Base-by-base conservation (phyloP, 208 protist genomes). In the Crithidia fasciculata region DNA sequence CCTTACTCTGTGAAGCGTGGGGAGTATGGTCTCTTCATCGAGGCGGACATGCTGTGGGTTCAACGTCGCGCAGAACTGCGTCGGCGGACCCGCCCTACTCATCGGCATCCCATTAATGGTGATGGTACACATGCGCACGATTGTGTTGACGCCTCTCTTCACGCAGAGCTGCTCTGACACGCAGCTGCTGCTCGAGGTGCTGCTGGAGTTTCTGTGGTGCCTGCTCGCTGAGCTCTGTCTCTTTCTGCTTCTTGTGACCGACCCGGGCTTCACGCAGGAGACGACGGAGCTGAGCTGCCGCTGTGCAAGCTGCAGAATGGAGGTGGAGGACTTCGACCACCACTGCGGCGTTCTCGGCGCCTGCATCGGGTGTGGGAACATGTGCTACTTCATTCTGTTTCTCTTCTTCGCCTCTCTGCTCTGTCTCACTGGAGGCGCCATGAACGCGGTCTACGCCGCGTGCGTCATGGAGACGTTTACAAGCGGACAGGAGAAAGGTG, bases 251-350 rank as follows among this genome's bases (percentile, higher is more conserved):
- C 56, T 88, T 12, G 58, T 83, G 3, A 52, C 72, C 36, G 85
- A 94, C 56, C 86, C 89, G 5, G 89, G 89, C 15, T 83, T 90
- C 53, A 71, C 80, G 13, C 60, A 44, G 0, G 66, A 68, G 9
- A 58, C 72, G 44, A 75, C 76, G 5, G 58, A 50, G 10, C 58
- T 82, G 0, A 68, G 69, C 45, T 82, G 88, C 65, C 64, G 40
- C 2, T 95, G 89, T 54, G 78, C 76, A 41, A 44, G 82, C 0
- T 95, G 89, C 60, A 52, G 64, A 9, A 13, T 83, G n/a, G 75
- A 74, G 13, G 85, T 97, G 36, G 62, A 83, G 10, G 84, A 87
- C 49, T 97, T 88, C 60, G 93, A 97, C 66, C 93, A 97, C 62
- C 93, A 97, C 59, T 97, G 93, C 76, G 70, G 61, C 39, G 78